These are phyloP conservation scores for Clathrus columnatus DNA, from an alignment of 768 basidiomycete genomes.

Conservation along the genomic window DNA sequence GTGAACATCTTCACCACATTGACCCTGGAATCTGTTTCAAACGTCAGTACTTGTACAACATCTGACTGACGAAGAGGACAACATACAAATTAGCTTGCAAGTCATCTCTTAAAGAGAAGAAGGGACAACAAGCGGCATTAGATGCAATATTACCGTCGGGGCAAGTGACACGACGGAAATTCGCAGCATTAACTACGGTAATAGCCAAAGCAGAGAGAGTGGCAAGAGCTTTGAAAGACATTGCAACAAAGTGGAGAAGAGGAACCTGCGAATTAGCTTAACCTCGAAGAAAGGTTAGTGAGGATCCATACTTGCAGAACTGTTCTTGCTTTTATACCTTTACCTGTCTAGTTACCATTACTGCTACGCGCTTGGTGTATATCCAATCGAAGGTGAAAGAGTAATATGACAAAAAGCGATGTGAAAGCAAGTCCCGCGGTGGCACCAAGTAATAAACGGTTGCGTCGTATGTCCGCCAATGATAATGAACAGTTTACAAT, in stretches of 20 bases:
- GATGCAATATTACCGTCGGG: constrained; percentile 3
- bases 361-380: background rate
- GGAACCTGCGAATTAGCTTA: background rate
- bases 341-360: background rate
- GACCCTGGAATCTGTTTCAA: constrained; percentile 13
- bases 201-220: background rate
- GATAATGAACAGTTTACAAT: too few relatives aligned
- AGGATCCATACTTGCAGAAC: background rate
- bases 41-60: too few relatives aligned
- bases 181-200: constrained; percentile 3
- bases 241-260: background rate
- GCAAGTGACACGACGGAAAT: constrained; percentile 5
- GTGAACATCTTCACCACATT: constrained; percentile 25
- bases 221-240: background rate
- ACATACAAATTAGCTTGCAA: constrained; percentile 9
- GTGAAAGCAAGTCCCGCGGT: background rate
- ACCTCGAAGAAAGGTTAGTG: background rate
- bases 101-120: constrained; percentile 10
- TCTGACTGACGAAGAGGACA: background rate
- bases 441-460: background rate
- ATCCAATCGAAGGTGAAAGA: background rate
- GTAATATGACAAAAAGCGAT: background rate
- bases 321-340: background rate
- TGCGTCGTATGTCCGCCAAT: background rate
- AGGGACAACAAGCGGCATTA: constrained; percentile 4